A percentile compares a stretch with the other conserved stretches of the same genome.
phyloP scores from a whole-genome alignment of 805 yeast species.

The Lipomyces starkeyi region DNA sequence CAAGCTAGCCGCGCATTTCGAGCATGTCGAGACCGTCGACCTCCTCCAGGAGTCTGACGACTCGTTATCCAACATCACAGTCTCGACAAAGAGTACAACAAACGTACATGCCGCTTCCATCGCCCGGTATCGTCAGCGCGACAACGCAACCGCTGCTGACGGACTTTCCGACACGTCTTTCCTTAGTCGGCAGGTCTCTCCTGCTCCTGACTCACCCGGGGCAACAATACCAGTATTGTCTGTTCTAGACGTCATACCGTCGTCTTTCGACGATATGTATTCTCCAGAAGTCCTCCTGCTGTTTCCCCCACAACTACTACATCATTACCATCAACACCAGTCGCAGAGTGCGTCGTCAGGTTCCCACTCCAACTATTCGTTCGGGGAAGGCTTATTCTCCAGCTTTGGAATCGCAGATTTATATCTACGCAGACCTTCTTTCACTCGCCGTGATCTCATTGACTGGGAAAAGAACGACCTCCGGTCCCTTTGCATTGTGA shows the following conservation, averaged over 20 bases:
- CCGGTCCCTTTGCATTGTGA: constrained; percentile 65
- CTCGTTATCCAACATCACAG: constrained; percentile 1
- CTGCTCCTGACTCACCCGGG: constrained; percentile 18
- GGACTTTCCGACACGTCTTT: not conserved
- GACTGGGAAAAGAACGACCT: constrained; percentile 78
- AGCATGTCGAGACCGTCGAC: constrained; percentile 31
- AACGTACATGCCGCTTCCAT: not conserved
- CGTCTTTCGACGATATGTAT: constrained; percentile 28
- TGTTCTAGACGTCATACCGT: constrained; percentile 26
- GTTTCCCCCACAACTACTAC: constrained; percentile 28
- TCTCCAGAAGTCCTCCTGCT: constrained; percentile 20
- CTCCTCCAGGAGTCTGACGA: not conserved
- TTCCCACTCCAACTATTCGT: constrained; percentile 3
- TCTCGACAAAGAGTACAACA: constrained; percentile 4
- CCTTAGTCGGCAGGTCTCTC: constrained; percentile 6
- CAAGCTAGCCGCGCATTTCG: constrained; percentile 15
- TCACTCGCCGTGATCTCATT: constrained; percentile 64
- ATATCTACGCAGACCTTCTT: constrained; percentile 57
- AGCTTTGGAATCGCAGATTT: constrained; percentile 25
- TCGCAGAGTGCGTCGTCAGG: not conserved
- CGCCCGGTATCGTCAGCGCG: constrained; percentile 5
- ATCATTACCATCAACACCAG: not conserved
- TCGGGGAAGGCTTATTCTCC: constrained; percentile 15
- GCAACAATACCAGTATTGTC: constrained; percentile 14
- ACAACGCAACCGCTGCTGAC: not conserved